A percentile compares a stretch with the other conserved stretches of the same genome.
Conservation (phyloP, 768 basidiomycete genomes). For the Asterophora lycoperdoides region DNA sequence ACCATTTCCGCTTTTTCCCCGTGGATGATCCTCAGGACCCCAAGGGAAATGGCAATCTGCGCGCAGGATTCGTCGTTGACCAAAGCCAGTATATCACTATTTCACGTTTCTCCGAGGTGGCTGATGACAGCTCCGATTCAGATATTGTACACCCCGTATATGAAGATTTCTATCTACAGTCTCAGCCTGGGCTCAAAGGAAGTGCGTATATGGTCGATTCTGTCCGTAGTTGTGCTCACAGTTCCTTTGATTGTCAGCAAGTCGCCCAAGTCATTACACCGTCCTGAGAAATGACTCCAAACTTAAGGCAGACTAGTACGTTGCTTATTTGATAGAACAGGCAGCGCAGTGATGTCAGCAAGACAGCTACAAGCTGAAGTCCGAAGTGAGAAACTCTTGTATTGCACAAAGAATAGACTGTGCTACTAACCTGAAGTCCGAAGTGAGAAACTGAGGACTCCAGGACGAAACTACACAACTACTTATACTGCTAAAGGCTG, state of each 20-base stretch:
- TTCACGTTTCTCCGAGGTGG: not conserved
- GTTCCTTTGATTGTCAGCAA: conserved; percentile 31
- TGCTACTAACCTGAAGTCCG: no score
- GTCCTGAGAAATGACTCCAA: conserved; percentile 33
- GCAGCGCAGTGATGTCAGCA: no score
- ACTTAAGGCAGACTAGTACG: conserved; percentile 27
- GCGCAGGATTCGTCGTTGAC: conserved; percentile 59
- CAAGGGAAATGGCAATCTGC: conserved; percentile 52
- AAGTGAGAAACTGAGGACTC: no score
- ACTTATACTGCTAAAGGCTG: no score
- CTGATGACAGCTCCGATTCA: conserved; percentile 25
- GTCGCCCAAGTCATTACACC: conserved; percentile 55
- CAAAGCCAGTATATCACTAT: conserved; percentile 15
- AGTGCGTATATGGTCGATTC: conserved; percentile 28
- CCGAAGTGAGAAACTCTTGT: no score
- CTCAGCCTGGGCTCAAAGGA: conserved; percentile 49
- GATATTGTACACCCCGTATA: conserved; percentile 54
- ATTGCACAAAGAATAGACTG: no score
- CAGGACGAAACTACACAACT: no score
- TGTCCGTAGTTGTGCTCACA: not conserved
- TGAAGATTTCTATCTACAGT: conserved; percentile 60
- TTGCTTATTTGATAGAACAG: no score
- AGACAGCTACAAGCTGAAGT: no score
- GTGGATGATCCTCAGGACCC: conserved; percentile 35
- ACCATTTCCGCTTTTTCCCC: conserved; percentile 55